A percentile compares a stretch with the other conserved stretches of the same genome.
phyloP scores from a whole-genome alignment of 208 protist species.

The Acanthamoeba healyi region DNA sequence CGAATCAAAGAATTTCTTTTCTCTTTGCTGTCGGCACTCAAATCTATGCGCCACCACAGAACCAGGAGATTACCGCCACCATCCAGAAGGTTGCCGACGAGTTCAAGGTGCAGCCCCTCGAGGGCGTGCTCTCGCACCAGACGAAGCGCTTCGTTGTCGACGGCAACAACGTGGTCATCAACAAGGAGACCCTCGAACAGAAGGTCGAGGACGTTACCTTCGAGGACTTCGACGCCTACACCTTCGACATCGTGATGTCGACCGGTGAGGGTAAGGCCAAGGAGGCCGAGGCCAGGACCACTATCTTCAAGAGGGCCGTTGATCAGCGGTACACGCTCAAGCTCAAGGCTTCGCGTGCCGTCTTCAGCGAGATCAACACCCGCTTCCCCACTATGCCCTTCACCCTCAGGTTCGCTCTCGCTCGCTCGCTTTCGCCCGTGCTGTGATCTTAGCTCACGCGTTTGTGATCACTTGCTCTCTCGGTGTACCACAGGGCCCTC shows the following conservation, averaged over 20 bases:
- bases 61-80: constrained; percentile 95
- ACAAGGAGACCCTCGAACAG: constrained; percentile 94
- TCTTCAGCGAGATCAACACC: constrained; percentile 96
- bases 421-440: not conserved
- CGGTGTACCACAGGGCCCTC: constrained; percentile 19
- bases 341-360: constrained; percentile 96
- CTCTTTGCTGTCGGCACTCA: not conserved
- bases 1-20: too few relatives aligned
- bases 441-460: too few relatives aligned
- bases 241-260: constrained; percentile 89
- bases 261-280: constrained; percentile 93
- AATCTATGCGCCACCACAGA: constrained; percentile 70
- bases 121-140: constrained; percentile 98
- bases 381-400: constrained; percentile 97
- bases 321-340: constrained; percentile 97
- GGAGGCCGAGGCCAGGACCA: constrained; percentile 93
- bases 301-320: constrained; percentile 96
- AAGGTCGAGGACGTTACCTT: constrained; percentile 94
- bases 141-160: constrained; percentile 98
- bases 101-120: constrained; percentile 95
- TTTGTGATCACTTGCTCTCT: too few relatives aligned
- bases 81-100: constrained; percentile 96
- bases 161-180: constrained; percentile 96
- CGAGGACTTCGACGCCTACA: constrained; percentile 83
- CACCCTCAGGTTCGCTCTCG: constrained; percentile 90